phyloP scores from a whole-genome alignment of 805 yeast species.

The Schwanniomyces pseudopolymorphus region DNA sequence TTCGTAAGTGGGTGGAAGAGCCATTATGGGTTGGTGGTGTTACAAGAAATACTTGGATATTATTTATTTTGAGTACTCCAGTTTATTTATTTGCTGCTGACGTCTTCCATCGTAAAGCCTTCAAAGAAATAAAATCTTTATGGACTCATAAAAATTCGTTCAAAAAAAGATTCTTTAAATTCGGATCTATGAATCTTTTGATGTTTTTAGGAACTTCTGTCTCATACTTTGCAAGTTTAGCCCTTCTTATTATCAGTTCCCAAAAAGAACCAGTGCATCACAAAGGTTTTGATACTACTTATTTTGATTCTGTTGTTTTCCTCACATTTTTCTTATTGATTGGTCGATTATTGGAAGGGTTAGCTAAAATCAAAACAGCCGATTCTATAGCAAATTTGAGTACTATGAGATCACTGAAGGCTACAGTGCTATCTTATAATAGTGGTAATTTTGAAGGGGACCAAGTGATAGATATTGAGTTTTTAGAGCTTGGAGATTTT shows the following conservation, averaged over 20 bases:
- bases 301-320: conserved; percentile 79
- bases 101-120: conserved; percentile 66
- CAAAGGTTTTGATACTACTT: conserved; percentile 59
- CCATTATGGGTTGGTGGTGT: conserved; percentile 66
- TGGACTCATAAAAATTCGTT: conserved; percentile 59
- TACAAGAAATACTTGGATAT: conserved; percentile 61
- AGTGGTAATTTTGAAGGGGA: conserved; percentile 23
- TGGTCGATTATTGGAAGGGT: conserved; percentile 67
- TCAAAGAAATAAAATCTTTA: conserved; percentile 54
- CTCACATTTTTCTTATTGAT: conserved; percentile 68
- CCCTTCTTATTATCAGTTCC: conserved; percentile 49
- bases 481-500: conserved; percentile 52
- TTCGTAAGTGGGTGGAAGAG: conserved; percentile 55
- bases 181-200: conserved; percentile 77
- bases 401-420: conserved; percentile 49
- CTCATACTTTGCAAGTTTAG: conserved; percentile 68
- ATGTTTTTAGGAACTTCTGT: conserved; percentile 74
- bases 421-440: conserved; percentile 39
- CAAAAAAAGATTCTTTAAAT: conserved; percentile 56
- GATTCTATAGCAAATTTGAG: conserved; percentile 58
- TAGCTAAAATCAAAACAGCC: conserved; percentile 66
- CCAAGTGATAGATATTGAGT: conserved; percentile 36
- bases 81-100: conserved; percentile 75
- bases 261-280: conserved; percentile 16
- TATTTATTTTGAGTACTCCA: conserved; percentile 66